phyloP scores from a whole-genome alignment of 1,284 basidiomycete species.

The Heliocybe sulcata region DNA sequence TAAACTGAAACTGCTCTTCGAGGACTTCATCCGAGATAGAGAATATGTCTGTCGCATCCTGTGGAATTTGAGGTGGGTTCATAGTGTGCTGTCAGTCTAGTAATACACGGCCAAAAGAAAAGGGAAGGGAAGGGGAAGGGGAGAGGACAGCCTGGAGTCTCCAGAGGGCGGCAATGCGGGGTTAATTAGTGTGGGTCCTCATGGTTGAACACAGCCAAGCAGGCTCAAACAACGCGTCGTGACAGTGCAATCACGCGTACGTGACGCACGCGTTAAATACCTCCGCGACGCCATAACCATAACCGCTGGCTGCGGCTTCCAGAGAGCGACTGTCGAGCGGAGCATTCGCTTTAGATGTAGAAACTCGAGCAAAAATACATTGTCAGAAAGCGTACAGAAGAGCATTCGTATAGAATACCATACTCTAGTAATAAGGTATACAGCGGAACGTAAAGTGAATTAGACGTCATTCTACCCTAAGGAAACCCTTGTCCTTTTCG shows the following conservation, averaged over 20 bases:
- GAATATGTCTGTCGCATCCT: constrained; percentile 38
- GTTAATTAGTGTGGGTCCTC: neutral
- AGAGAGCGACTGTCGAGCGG: no score
- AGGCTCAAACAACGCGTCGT: neutral
- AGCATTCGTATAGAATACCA: no score
- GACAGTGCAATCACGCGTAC: neutral
- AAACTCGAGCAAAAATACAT: neutral
- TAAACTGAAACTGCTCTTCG: constrained; percentile 62
- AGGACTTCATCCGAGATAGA: constrained; percentile 56
- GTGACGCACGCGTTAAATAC: neutral
- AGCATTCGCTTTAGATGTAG: neutral
- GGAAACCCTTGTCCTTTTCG: neutral
- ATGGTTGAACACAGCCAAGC: neutral
- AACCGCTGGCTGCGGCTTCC: neutral
- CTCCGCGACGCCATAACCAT: neutral
- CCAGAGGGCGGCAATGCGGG: neutral
- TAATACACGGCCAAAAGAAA: neutral
- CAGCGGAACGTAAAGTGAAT: neutral
- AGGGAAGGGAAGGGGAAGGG: neutral
- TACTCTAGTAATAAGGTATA: neutral
- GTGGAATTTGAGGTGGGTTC: constrained; percentile 22
- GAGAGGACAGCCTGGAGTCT: no score
- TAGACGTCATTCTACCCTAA: neutral
- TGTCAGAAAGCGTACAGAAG: neutral
- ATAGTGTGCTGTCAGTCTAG: constrained; percentile 14